Evolutionary conservation across 768 basidiomycete species (phyloP).

Genomic region (Suillus luteus): DNA sequence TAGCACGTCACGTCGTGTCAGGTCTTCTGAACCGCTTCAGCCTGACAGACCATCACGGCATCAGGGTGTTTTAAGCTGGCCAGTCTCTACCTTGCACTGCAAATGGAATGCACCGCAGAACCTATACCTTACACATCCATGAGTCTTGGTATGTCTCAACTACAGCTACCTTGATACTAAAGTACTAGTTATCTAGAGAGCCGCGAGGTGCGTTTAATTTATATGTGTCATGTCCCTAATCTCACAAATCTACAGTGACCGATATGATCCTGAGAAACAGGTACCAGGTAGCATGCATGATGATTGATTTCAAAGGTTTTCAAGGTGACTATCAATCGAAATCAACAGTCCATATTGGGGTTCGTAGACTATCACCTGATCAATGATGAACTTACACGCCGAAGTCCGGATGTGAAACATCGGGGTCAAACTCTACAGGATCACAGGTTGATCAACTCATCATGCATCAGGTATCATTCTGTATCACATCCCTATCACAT

Average conservation of each 20-base stretch:
- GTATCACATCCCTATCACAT: background rate
- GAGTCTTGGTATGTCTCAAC: background rate
- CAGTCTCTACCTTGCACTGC: background rate
- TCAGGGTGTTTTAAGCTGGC: background rate
- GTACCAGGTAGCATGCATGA: background rate
- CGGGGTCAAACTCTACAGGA: background rate
- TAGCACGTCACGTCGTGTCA: background rate
- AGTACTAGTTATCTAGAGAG: background rate
- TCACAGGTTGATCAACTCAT: background rate
- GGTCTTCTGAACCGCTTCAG: too few species aligned
- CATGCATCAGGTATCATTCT: background rate
- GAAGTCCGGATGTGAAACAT: background rate
- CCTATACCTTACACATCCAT: background rate
- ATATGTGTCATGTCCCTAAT: background rate
- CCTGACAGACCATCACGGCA: background rate
- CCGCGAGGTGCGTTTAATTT: background rate
- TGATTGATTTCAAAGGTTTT: background rate
- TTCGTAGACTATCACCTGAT: background rate
- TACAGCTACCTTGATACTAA: background rate
- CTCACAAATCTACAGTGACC: background rate
- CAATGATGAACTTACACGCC: background rate
- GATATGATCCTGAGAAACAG: background rate
- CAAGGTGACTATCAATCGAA: background rate
- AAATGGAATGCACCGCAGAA: background rate
- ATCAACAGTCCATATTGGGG: background rate